Conservation (phyloP, 2,329 filamentous ascomycete genomes). For the Ilyonectria destructans region DNA sequence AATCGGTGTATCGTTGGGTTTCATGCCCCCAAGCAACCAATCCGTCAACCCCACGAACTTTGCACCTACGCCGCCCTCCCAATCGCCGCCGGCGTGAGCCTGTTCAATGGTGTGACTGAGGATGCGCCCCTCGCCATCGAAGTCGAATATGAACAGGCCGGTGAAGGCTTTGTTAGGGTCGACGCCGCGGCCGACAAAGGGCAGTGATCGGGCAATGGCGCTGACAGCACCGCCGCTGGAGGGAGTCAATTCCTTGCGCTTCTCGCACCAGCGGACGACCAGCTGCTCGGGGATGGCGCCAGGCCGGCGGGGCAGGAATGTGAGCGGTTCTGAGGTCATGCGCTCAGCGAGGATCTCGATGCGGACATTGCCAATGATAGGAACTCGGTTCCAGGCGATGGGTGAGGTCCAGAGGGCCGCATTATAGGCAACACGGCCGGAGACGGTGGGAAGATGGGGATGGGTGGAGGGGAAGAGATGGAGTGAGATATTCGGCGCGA, state of each 20-base stretch:
- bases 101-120: constrained; percentile 94
- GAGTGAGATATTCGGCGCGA: constrained; percentile 81
- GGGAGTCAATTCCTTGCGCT: constrained; percentile 44
- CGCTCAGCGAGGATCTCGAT: constrained; percentile 92
- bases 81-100: constrained; percentile 86
- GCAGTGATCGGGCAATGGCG: constrained; percentile 63
- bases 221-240: constrained; percentile 51
- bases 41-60: constrained; percentile 94
- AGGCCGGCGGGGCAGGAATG: constrained; percentile 64
- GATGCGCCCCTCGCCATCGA: constrained; percentile 89
- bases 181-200: constrained; percentile 49
- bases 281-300: constrained; percentile 82
- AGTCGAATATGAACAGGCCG: constrained; percentile 95
- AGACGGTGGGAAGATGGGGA: constrained; percentile 92
- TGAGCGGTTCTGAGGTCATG: constrained; percentile 77
- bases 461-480: constrained; percentile 84
- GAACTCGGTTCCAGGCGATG: constrained; percentile 94
- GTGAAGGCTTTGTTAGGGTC: constrained; percentile 84
- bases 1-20: constrained; percentile 52
- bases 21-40: constrained; percentile 89
- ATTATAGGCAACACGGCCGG: constrained; percentile 90
- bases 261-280: constrained; percentile 88
- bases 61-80: constrained; percentile 85
- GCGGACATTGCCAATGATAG: constrained; percentile 90
- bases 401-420: constrained; percentile 97